Percentiles rank a stretch among this genome's conserved stretches.
These are phyloP conservation scores for Clonostachys rosea DNA, from an alignment of 2,329 filamentous ascomycete species.

Conservation along the genomic window DNA sequence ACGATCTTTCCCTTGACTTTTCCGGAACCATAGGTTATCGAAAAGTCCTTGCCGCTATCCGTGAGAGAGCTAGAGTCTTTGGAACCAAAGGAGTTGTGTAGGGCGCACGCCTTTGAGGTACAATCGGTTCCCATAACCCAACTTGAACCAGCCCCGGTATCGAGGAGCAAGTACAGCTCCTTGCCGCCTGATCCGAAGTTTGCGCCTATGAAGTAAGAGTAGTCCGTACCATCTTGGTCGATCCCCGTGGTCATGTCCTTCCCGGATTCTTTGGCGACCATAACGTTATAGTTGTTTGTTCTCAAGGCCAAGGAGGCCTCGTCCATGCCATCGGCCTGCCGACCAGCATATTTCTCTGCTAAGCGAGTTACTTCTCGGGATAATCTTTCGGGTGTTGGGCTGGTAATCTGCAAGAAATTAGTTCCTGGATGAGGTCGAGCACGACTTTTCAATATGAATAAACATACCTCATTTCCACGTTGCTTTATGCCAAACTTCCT, in stretches of 20 bases:
- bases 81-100: constrained; percentile 66
- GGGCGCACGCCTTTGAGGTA: constrained; percentile 57
- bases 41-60: constrained; percentile 48
- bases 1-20: constrained; percentile 63
- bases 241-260: constrained; percentile 47
- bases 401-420: constrained; percentile 17
- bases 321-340: constrained; percentile 4
- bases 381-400: constrained; percentile 25
- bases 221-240: constrained; percentile 61
- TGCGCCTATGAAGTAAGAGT: constrained; percentile 59
- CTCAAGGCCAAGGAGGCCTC: constrained; percentile 21
- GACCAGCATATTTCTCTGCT: constrained; percentile 28
- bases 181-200: constrained; percentile 49
- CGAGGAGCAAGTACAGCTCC: constrained; percentile 56
- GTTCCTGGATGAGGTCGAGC: constrained; percentile 1
- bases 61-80: constrained; percentile 61
- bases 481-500: constrained; percentile 30
- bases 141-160: constrained; percentile 66
- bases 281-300: constrained; percentile 40
- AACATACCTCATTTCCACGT: constrained; percentile 12
- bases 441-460: neutral
- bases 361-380: constrained; percentile 30
- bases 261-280: constrained; percentile 37
- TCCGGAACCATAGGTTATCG: constrained; percentile 73
- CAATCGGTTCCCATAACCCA: constrained; percentile 81